phyloP scores from a whole-genome alignment of 1,284 basidiomycete species.

The Irpex lacteus region DNA sequence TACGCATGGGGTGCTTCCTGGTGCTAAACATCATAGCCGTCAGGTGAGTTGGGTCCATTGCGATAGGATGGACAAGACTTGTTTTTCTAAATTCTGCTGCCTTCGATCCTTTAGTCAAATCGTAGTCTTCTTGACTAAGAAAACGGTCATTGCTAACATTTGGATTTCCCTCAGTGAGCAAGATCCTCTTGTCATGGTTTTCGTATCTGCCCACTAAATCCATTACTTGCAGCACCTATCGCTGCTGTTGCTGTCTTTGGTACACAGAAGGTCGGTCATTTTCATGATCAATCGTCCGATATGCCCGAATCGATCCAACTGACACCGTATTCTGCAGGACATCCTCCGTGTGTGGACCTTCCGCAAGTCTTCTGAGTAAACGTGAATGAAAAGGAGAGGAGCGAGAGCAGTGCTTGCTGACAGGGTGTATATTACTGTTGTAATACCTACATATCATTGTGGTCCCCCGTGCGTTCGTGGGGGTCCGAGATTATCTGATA shows the following conservation, averaged over 20 bases:
- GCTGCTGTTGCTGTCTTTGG: slow-evolving; percentile 21
- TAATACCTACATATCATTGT: neutral
- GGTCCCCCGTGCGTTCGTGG: neutral
- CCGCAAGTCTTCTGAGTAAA: slow-evolving; percentile 7
- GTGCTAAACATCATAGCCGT: slow-evolving; percentile 21
- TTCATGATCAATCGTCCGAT: neutral
- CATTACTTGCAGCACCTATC: slow-evolving; percentile 17
- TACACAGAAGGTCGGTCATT: slow-evolving; percentile 17
- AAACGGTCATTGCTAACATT: slow-evolving; percentile 19
- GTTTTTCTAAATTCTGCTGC: neutral
- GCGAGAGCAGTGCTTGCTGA: neutral
- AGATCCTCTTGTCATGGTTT: neutral
- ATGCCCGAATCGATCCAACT: neutral
- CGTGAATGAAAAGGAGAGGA: neutral
- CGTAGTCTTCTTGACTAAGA: slow-evolving; percentile 19
- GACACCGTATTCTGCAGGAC: slow-evolving; percentile 11
- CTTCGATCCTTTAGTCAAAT: slow-evolving; percentile 8
- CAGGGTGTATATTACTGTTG: neutral
- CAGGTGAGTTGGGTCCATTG: slow-evolving; percentile 8
- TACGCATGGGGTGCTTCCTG: slow-evolving; percentile 20
- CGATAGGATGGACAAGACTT: no score
- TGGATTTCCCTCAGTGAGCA: slow-evolving; percentile 19
- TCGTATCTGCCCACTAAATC: neutral
- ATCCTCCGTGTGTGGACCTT: slow-evolving; percentile 21
- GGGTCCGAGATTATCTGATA: neutral